Base-by-base conservation (phyloP, 2,329 filamentous ascomycete species). In the Clarireedia monteithiana region DNA sequence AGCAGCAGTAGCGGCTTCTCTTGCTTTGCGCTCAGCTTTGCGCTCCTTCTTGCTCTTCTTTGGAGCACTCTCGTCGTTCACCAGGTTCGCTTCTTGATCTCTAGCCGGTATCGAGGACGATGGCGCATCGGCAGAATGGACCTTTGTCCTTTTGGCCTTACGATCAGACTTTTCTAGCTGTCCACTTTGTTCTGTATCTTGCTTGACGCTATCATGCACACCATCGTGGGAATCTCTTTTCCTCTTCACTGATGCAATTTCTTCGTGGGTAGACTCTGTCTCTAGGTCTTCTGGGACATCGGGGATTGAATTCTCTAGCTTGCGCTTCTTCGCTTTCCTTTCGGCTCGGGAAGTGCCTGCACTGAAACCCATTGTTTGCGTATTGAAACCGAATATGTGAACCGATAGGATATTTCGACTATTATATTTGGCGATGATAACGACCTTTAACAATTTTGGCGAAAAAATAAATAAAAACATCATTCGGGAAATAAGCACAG, bases 11-110 rank as follows among this genome's bases (percentile, higher is more conserved):
- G 61, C 62, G 59, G 64, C 61, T 52, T 71, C 64, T 34, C 67
- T 66, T 27, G 67, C 64, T 63, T 65, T 69, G 47, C 64, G 65
- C 58, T 70, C 68, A 12, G 68, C 66, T 30, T 70, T 64, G 46
- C 68, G 63, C 54, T 69, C 70, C 60, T 71, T 71, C 61, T 70
- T 69, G 38, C 66, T 65, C 60, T 71, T 71, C 59, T 67, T 68
- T 9, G 60, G 63, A 40, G 59, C 55, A 45, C 60, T 68, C 55
- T 66, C 63, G 53, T 67, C 44, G 52, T 57, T 61, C 48, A 15
- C 54, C 48, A 4, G 26, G 44, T 57, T 59, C 4, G 30, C 20
- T 42, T 44, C 57, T 49, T 17, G 40, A 20, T 23, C 46, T 15
- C 20, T 6, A 30, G 23, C 39, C n/a, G 17, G 26, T 14, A 20